phyloP scores from a whole-genome alignment of 306 rosid genomes.

The Prinsepia uniflora region DNA sequence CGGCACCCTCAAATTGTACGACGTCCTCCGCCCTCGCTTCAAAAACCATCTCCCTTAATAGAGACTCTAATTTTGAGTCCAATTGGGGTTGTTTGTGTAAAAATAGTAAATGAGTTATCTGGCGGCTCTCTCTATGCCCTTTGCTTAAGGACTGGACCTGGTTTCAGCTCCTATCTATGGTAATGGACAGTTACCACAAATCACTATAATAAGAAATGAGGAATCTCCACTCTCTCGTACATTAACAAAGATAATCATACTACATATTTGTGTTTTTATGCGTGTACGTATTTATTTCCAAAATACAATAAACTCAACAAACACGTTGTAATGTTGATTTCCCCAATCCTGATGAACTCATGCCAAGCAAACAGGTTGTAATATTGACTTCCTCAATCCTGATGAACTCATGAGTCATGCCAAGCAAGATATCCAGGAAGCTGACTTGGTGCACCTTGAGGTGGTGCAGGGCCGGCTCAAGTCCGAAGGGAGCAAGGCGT shows the following conservation, averaged over 20 bases:
- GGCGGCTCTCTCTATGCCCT: background rate
- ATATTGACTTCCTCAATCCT: background rate
- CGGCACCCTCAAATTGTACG: no score
- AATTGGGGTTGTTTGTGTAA: background rate
- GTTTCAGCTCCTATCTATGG: slow-evolving; percentile 10
- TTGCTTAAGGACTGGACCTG: slow-evolving; percentile 7
- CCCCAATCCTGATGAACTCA: slow-evolving; percentile 3
- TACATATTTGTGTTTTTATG: background rate
- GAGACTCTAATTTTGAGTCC: background rate
- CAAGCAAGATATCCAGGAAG: slow-evolving; percentile 1
- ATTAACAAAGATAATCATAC: background rate
- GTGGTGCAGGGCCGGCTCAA: no score
- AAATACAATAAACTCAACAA: background rate
- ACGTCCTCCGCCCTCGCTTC: background rate
- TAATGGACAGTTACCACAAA: background rate
- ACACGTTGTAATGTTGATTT: background rate
- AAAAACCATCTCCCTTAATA: background rate
- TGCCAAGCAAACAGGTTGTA: background rate
- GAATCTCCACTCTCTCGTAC: no score
- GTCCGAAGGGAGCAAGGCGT: no score
- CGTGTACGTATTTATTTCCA: background rate
- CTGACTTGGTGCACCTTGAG: background rate
- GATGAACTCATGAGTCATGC: background rate
- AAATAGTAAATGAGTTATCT: slow-evolving; percentile 4
- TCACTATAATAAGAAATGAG: background rate